Evolutionary conservation across 768 basidiomycete genomes (phyloP).

Genomic region (Hebeloma cylindrosporum): DNA sequence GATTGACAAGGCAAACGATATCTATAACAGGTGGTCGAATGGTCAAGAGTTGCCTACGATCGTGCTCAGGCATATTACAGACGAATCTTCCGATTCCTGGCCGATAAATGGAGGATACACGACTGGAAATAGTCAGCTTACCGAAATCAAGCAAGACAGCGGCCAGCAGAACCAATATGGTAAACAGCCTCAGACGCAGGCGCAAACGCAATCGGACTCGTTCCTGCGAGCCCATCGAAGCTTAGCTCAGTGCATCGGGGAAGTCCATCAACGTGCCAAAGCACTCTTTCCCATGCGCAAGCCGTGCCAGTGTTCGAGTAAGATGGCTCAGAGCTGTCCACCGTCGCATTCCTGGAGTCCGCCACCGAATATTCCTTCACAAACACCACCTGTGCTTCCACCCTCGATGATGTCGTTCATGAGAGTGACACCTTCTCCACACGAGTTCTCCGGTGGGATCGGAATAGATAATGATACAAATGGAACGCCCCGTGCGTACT

Average conservation of each 20-base stretch:
- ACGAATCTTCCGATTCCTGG: conserved; percentile 27
- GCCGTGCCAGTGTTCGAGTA: conserved; percentile 41
- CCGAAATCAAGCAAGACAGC: conserved; percentile 9
- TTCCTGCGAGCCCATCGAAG: conserved; percentile 42
- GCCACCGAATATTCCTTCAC: conserved; percentile 32
- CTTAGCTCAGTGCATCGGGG: conserved; percentile 46
- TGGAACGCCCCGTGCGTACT: conserved; percentile 6
- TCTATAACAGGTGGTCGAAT: conserved; percentile 46
- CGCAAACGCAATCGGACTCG: conserved; percentile 33
- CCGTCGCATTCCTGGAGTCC: conserved; percentile 49
- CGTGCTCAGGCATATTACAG: conserved; percentile 38
- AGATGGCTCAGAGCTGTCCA: conserved; percentile 31
- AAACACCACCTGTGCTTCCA: conserved; percentile 40
- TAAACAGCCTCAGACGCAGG: conserved; percentile 17
- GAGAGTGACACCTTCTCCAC: conserved; percentile 12
- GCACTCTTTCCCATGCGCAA: conserved; percentile 43
- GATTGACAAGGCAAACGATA: conserved; percentile 51
- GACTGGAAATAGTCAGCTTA: conserved; percentile 4
- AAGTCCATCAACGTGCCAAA: conserved; percentile 45
- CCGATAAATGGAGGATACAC: conserved; percentile 16
- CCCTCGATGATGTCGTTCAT: conserved; percentile 13
- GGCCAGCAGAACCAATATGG: conserved; percentile 13
- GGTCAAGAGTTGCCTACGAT: conserved; percentile 46
- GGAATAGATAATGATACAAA: neutral
- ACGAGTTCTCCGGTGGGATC: neutral